Evolutionary conservation across 2,329 filamentous ascomycete species (phyloP).

Genomic region (Colletotrichum orchidophilum): DNA sequence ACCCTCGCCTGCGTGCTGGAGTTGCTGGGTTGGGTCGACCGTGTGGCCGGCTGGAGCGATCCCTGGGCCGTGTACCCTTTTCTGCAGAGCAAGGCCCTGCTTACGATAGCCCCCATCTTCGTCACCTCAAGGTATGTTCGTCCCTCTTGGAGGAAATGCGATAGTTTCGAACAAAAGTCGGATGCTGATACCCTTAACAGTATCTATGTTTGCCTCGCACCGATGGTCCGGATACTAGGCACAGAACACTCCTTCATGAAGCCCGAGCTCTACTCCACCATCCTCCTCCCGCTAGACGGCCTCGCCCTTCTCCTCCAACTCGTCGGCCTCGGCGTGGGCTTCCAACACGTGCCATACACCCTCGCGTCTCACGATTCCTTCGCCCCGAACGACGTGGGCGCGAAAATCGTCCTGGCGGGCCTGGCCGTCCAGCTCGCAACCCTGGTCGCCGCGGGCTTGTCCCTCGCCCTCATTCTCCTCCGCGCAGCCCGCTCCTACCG

Average conservation of each 20-base stretch:
- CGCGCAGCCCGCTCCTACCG: slow-evolving; percentile 37
- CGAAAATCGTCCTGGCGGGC: slow-evolving; percentile 38
- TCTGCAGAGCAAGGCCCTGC: slow-evolving; percentile 36
- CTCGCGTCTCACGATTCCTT: neutral
- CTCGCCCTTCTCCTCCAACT: slow-evolving; percentile 40
- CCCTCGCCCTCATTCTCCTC: slow-evolving; percentile 38
- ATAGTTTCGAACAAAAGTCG: no score
- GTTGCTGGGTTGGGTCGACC: slow-evolving; percentile 37
- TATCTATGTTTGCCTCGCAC: slow-evolving; percentile 40
- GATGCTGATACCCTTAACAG: slow-evolving; percentile 26
- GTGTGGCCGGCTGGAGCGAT: slow-evolving; percentile 36
- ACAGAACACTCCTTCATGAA: slow-evolving; percentile 41
- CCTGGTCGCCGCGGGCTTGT: slow-evolving; percentile 37
- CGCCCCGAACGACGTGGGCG: slow-evolving; percentile 35
- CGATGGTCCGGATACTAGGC: slow-evolving; percentile 40
- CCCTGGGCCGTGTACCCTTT: slow-evolving; percentile 39
- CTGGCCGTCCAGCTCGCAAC: slow-evolving; percentile 39
- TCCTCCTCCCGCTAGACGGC: slow-evolving; percentile 41
- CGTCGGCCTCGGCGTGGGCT: slow-evolving; percentile 40
- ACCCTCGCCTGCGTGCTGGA: slow-evolving; percentile 39
- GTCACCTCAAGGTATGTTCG: slow-evolving; percentile 39
- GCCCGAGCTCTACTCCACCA: slow-evolving; percentile 35
- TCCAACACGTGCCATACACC: slow-evolving; percentile 34
- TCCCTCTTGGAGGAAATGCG: accelerated
- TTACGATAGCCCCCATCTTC: slow-evolving; percentile 41